Evolutionary conservation across 306 rosid species (phyloP).

Genomic region (Abrus precatorius): DNA sequence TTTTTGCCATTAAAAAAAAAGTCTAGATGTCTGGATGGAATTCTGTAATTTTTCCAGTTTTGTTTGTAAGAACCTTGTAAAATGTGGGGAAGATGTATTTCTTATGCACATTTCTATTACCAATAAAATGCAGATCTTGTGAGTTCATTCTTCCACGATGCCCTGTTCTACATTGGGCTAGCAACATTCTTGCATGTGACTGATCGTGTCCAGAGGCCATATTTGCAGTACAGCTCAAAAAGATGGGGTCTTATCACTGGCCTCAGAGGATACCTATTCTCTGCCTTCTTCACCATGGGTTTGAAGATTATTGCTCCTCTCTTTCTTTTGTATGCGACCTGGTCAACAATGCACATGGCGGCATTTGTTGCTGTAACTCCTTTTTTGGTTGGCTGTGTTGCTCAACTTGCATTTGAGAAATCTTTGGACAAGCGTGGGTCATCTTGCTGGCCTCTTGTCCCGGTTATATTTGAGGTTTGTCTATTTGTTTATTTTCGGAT

Average conservation of each 20-base stretch:
- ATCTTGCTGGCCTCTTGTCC: conserved; percentile 87
- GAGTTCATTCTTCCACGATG: conserved; percentile 66
- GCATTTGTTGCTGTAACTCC: conserved; percentile 66
- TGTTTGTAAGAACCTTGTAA: conserved; percentile 20
- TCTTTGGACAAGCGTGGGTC: conserved; percentile 58
- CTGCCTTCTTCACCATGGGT: conserved; percentile 71
- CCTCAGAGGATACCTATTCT: conserved; percentile 79
- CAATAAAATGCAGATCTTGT: conserved; percentile 68
- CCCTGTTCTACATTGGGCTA: conserved; percentile 74
- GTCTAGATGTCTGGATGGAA: background rate
- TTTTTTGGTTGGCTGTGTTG: conserved; percentile 68
- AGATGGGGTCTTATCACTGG: conserved; percentile 98
- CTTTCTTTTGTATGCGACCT: conserved; percentile 57
- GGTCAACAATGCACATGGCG: conserved; percentile 72
- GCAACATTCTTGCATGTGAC: conserved; percentile 72
- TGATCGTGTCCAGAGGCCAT: conserved; percentile 88
- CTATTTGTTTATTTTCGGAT: conserved; percentile 8
- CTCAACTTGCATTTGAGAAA: conserved; percentile 73
- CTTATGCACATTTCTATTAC: conserved; percentile 37
- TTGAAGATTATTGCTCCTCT: conserved; percentile 78
- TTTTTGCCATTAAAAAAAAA: background rate
- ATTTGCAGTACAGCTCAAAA: conserved; percentile 82
- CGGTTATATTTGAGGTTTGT: conserved; percentile 82
- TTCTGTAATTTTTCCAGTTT: background rate
- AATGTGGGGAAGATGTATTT: background rate